Conservation (phyloP, 805 yeast species). For the Gaillardinia entomophila region DNA sequence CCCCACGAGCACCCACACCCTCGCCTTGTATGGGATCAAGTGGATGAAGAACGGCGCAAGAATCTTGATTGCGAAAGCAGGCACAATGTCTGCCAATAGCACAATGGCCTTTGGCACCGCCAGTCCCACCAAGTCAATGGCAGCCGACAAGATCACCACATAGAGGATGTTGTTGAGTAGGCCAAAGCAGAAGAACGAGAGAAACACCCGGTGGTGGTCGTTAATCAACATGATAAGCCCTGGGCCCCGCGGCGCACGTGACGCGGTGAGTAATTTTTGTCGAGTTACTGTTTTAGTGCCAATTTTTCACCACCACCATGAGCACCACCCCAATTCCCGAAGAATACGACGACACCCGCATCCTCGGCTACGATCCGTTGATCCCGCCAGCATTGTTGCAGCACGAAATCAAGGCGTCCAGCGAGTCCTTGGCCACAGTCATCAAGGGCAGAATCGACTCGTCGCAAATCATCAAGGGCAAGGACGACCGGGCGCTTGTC, state of each 20-base stretch:
- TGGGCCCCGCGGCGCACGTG: neutral
- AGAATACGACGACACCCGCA: slow-evolving; percentile 71
- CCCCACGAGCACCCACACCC: slow-evolving; percentile 51
- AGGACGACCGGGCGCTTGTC: slow-evolving; percentile 78
- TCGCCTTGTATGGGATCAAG: slow-evolving; percentile 46
- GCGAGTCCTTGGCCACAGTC: slow-evolving; percentile 55
- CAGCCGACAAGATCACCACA: slow-evolving; percentile 88
- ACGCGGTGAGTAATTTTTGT: no score
- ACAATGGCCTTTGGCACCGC: slow-evolving; percentile 80
- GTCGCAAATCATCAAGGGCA: slow-evolving; percentile 62
- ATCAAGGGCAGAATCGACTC: slow-evolving; percentile 75
- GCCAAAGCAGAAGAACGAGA: slow-evolving; percentile 77
- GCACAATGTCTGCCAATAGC: slow-evolving; percentile 78
- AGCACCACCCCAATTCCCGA: slow-evolving; percentile 50
- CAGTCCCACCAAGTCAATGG: slow-evolving; percentile 85
- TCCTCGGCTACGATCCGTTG: slow-evolving; percentile 89
- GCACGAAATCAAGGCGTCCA: slow-evolving; percentile 69
- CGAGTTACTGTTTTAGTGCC: neutral
- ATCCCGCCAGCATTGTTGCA: slow-evolving; percentile 89
- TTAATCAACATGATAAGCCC: no score
- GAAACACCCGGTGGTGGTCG: slow-evolving; percentile 45
- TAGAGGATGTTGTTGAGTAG: slow-evolving; percentile 82
- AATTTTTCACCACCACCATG: slow-evolving; percentile 12
- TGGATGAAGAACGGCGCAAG: slow-evolving; percentile 79
- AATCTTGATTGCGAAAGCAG: slow-evolving; percentile 68